phyloP scores from a whole-genome alignment of 1,284 basidiomycete species.

The Fomitopsis schrenkii region DNA sequence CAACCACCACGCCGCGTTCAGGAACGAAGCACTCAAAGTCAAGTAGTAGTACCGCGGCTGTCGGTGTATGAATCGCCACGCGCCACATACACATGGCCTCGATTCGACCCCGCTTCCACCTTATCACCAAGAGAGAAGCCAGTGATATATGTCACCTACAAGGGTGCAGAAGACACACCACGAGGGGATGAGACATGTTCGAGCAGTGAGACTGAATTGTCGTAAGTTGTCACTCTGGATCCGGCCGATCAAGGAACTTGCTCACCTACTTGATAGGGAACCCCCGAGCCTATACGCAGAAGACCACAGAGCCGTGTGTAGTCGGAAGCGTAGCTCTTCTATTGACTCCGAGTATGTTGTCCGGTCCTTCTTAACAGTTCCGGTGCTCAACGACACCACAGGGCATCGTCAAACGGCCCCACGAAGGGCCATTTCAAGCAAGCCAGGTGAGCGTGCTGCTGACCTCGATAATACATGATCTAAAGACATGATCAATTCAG shows the following conservation, averaged over 20 bases:
- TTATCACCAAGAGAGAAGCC: slow-evolving; percentile 11
- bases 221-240: background rate
- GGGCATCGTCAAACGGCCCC: background rate
- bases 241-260: slow-evolving; percentile 3
- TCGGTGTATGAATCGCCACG: slow-evolving; percentile 30
- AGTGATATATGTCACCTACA: slow-evolving; percentile 23
- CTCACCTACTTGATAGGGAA: background rate
- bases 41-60: slow-evolving; percentile 9
- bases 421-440: slow-evolving; percentile 2
- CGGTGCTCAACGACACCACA: background rate
- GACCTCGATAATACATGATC: background rate
- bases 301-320: background rate
- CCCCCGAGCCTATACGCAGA: slow-evolving; percentile 5
- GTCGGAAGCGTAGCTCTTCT: slow-evolving; percentile 18
- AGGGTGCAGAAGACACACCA: background rate
- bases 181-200: background rate
- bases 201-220: background rate
- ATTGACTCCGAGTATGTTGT: slow-evolving; percentile 15
- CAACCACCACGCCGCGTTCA: background rate
- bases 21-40: background rate
- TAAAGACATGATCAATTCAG: background rate
- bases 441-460: background rate
- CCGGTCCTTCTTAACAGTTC: background rate
- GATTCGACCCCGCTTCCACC: slow-evolving; percentile 27
- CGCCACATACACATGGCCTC: slow-evolving; percentile 36